Percentiles rank a stretch among this genome's conserved stretches.
phyloP scores from a whole-genome alignment of 225 moss, liverwort and hornwort genomes.

The Sphagnum tenellum region DNA sequence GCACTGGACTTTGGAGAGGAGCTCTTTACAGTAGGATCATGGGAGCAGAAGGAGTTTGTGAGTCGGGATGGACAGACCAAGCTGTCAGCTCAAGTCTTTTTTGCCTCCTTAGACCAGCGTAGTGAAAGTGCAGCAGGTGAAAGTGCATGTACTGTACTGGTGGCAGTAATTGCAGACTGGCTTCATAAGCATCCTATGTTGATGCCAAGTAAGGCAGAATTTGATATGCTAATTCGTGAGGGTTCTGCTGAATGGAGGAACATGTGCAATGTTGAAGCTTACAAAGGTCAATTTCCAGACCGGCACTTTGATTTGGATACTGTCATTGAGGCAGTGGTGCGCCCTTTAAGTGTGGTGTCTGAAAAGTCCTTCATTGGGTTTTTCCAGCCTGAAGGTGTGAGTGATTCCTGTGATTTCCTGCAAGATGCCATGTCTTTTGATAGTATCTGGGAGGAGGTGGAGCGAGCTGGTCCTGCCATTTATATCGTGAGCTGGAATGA shows the following conservation, averaged over 20 bases:
- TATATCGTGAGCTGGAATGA: constrained; percentile 99
- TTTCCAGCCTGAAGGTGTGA: constrained; percentile 74
- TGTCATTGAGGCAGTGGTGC: constrained; percentile 71
- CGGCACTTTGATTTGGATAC: constrained; percentile 93
- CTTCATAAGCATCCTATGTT: constrained; percentile 77
- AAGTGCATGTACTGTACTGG: constrained; percentile 93
- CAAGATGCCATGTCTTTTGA: constrained; percentile 78
- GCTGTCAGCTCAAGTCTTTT: constrained; percentile 73
- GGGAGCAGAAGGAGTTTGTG: constrained; percentile 81
- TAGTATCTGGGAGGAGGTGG: constrained; percentile 75
- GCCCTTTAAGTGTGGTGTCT: constrained; percentile 59
- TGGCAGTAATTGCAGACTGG: constrained; percentile 94
- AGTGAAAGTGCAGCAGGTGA: constrained; percentile 98
- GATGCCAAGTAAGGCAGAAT: constrained; percentile 94
- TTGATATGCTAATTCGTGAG: constrained; percentile 93
- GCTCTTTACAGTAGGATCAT: constrained; percentile 79
- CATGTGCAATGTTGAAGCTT: constrained; percentile 79
- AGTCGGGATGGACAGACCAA: constrained; percentile 79
- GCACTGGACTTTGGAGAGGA: constrained; percentile 75
- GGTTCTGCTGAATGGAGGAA: constrained; percentile 98
- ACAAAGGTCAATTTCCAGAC: constrained; percentile 72
- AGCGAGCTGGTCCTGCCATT: constrained; percentile 71
- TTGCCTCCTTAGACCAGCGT: constrained; percentile 94
- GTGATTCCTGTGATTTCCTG: constrained; percentile 73
- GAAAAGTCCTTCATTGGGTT: constrained; percentile 82